Evolutionary conservation across 2,329 filamentous ascomycete species (phyloP).

Genomic region (Dothistroma pini): DNA sequence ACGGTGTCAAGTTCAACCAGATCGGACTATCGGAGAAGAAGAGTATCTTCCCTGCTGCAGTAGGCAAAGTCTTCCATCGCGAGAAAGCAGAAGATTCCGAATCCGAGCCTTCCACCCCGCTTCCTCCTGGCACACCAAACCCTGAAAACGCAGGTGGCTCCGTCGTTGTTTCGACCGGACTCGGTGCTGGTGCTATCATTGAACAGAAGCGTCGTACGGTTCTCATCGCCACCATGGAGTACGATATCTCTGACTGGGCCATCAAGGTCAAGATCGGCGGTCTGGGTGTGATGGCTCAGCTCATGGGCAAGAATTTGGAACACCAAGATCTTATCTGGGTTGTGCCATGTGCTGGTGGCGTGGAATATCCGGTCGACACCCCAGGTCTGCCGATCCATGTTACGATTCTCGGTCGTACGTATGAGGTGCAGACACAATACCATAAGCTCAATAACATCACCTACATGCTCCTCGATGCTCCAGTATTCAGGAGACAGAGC

Average conservation of each 20-base stretch:
- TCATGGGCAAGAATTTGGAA: constrained; percentile 63
- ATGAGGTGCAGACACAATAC: constrained; percentile 62
- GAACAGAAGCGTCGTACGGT: constrained; percentile 48
- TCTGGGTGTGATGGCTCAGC: constrained; percentile 65
- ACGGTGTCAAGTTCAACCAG: constrained; percentile 61
- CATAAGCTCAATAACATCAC: constrained; percentile 63
- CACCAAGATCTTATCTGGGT: constrained; percentile 62
- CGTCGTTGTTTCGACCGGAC: constrained; percentile 22
- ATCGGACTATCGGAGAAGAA: constrained; percentile 53
- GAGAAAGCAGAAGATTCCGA: constrained; percentile 28
- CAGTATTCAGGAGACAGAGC: constrained; percentile 62
- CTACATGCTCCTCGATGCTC: constrained; percentile 64
- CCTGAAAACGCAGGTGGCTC: constrained; percentile 19
- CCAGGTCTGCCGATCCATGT: constrained; percentile 59
- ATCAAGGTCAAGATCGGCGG: constrained; percentile 71
- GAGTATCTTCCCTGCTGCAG: constrained; percentile 30
- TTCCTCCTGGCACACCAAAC: constrained; percentile 7
- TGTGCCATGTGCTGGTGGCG: constrained; percentile 54
- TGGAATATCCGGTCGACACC: constrained; percentile 60
- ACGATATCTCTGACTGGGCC: constrained; percentile 66
- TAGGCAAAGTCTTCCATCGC: constrained; percentile 24
- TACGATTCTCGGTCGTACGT: constrained; percentile 57
- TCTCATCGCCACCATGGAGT: constrained; percentile 68
- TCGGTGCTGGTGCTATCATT: constrained; percentile 26
- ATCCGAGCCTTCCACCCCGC: constrained; percentile 11